A percentile compares a stretch with the other conserved stretches of the same genome.
These are phyloP conservation scores for Cladosporium cucumerinum DNA, from an alignment of 2,329 filamentous ascomycete genomes.

Conservation along the genomic window DNA sequence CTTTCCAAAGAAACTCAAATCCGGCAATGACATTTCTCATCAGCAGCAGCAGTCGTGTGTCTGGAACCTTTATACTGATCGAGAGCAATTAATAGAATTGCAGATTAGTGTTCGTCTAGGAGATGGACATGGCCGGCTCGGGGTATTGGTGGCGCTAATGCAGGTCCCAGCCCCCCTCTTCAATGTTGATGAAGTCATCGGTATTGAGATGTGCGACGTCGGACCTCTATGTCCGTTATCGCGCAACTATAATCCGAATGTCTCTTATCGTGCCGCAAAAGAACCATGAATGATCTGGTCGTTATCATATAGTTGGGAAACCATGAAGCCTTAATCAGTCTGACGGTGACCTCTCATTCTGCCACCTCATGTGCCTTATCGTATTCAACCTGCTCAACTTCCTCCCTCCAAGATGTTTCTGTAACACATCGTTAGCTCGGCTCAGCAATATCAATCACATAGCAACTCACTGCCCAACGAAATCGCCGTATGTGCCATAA, in stretches of 20 bases:
- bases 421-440: background rate
- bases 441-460: background rate
- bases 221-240: background rate
- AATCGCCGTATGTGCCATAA: constrained; percentile 43
- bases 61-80: background rate
- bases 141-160: constrained; percentile 5
- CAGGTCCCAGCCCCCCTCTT: constrained; percentile 3
- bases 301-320: background rate
- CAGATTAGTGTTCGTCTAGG: background rate
- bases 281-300: background rate
- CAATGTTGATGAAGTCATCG: constrained; percentile 11
- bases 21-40: background rate
- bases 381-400: constrained; percentile 40
- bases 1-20: background rate
- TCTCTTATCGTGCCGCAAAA: background rate
- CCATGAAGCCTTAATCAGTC: background rate
- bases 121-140: background rate
- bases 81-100: background rate
- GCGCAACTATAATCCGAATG: background rate
- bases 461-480: constrained; percentile 33
- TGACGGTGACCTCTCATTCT: background rate
- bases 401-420: constrained; percentile 38
- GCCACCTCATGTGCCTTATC: constrained; percentile 26
- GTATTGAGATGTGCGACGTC: background rate
- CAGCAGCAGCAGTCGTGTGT: background rate